Evolutionary conservation across 805 yeast species (phyloP).

Genomic region (Debaryomyces castellii): DNA sequence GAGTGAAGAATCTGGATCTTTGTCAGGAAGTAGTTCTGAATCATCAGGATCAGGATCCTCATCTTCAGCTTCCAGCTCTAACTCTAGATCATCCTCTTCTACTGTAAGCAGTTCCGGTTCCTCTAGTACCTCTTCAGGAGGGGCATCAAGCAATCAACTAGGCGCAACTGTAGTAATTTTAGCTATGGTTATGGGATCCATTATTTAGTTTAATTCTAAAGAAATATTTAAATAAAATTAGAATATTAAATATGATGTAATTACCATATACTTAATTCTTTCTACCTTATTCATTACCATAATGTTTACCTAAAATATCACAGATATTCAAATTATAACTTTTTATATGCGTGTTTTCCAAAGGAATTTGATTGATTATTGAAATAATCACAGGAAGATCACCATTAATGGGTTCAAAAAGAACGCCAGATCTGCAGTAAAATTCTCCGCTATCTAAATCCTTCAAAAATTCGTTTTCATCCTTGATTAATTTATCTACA

Average conservation of each 20-base stretch:
- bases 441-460: constrained; percentile 4
- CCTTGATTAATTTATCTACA: constrained; percentile 2
- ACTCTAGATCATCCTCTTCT: neutral
- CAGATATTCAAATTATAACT: neutral
- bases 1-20: constrained; percentile 1
- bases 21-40: constrained; percentile 6
- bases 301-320: neutral
- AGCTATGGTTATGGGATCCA: neutral
- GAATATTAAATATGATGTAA: too few species aligned
- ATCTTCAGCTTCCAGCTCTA: constrained; percentile 5
- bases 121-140: neutral
- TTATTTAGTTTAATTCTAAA: neutral
- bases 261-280: too few species aligned
- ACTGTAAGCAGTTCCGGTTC: constrained; percentile 16
- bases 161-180: neutral
- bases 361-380: constrained; percentile 10
- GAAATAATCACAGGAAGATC: constrained; percentile 16
- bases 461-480: constrained; percentile 4
- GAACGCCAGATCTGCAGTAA: constrained; percentile 10
- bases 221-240: too few species aligned
- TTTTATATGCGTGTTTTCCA: neutral
- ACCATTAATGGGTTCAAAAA: constrained; percentile 2
- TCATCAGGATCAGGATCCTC: constrained; percentile 7
- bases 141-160: neutral
- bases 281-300: neutral